Evolutionary conservation across 2,329 filamentous ascomycete genomes (phyloP).

Genomic region (Emmonsiellopsis sp.): DNA sequence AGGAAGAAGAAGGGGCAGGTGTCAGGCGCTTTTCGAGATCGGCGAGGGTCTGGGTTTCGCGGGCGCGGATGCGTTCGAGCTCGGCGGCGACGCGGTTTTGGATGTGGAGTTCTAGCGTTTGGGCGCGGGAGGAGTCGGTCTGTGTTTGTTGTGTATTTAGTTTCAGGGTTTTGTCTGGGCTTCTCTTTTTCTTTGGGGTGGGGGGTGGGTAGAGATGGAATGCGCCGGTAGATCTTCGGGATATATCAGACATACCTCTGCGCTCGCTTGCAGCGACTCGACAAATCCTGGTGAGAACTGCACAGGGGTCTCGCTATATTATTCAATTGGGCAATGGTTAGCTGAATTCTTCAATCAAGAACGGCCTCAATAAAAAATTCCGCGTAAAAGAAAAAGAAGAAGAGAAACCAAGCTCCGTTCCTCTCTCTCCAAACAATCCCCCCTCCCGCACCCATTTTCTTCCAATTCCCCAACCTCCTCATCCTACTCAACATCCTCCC

Average conservation of each 20-base stretch:
- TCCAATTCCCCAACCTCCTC: too few relatives aligned
- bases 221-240: constrained; percentile 1
- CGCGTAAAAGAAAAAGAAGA: constrained; percentile 2
- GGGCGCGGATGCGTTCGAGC: constrained; percentile 66
- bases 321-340: constrained; percentile 22
- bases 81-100: constrained; percentile 79
- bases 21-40: constrained; percentile 53
- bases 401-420: not conserved
- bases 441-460: too few relatives aligned
- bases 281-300: constrained; percentile 73
- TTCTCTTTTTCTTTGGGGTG: not conserved
- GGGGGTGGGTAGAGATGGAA: not conserved
- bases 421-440: too few relatives aligned
- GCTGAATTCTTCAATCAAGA: constrained; percentile 5
- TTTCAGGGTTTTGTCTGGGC: constrained; percentile 4
- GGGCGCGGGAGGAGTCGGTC: constrained; percentile 81
- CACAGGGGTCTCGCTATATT: constrained; percentile 49
- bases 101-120: constrained; percentile 75
- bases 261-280: constrained; percentile 71
- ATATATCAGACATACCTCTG: constrained; percentile 55
- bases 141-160: constrained; percentile 28
- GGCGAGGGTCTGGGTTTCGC: constrained; percentile 60
- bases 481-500: too few relatives aligned
- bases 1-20: constrained; percentile 15
- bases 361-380: not conserved